Evolutionary conservation across 495 filamentous ascomycete species (phyloP).

Genomic region (Patellaria atrata): DNA sequence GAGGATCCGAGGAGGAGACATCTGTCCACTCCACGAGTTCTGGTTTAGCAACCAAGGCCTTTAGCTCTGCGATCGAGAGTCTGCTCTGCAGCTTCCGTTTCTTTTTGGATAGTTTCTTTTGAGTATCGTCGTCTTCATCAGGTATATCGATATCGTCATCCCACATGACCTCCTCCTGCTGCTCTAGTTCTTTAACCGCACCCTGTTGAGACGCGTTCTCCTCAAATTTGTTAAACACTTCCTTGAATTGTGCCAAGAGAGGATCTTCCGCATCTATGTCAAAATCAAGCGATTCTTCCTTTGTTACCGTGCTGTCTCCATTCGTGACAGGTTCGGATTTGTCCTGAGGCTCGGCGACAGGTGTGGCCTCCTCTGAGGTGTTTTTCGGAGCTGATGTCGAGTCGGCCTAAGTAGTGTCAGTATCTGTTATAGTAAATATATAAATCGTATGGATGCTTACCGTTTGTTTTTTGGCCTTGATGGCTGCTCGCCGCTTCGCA

Average conservation of each 20-base stretch:
- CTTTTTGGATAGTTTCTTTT: constrained; percentile 74
- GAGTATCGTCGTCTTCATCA: constrained; percentile 55
- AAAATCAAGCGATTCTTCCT: too few relatives aligned
- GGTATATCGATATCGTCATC: constrained; percentile 83
- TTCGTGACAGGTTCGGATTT: too few relatives aligned
- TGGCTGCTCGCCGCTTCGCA: constrained; percentile 21
- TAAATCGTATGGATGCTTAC: constrained; percentile 7
- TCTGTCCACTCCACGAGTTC: constrained; percentile 98
- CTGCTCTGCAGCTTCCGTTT: constrained; percentile 81
- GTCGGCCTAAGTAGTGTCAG: neutral
- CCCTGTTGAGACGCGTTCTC: constrained; percentile 35
- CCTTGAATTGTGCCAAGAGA: constrained; percentile 68
- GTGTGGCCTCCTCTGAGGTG: constrained; percentile 15
- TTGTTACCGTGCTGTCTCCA: constrained; percentile 1
- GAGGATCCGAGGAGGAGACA: constrained; percentile 79
- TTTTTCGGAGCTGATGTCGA: too few relatives aligned
- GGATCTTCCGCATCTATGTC: constrained; percentile 52
- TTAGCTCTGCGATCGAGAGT: constrained; percentile 86
- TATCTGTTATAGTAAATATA: constrained; percentile 1
- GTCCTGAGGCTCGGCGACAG: constrained; percentile 32
- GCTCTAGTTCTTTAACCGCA: constrained; percentile 53
- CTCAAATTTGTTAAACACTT: constrained; percentile 60
- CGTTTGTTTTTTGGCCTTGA: constrained; percentile 19
- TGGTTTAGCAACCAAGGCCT: constrained; percentile 77
- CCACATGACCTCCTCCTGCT: constrained; percentile 74